These are phyloP conservation scores for Metschnikowia corniflorae DNA, from an alignment of 805 yeast species.

Conservation along the genomic window DNA sequence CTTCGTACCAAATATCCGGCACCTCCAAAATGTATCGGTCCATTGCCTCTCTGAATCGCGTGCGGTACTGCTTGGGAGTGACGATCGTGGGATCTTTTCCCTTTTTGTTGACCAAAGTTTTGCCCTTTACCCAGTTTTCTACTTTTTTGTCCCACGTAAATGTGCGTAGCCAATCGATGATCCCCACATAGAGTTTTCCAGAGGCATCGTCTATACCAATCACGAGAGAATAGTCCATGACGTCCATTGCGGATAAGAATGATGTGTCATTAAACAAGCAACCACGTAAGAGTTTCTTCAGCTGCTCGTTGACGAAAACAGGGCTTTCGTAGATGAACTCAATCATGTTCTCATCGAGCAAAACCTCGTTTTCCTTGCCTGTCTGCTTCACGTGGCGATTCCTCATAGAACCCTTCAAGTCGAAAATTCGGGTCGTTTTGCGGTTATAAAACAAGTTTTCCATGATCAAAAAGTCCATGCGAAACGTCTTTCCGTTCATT, in stretches of 20 bases:
- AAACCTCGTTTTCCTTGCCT: conserved; percentile 90
- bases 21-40: conserved; percentile 92
- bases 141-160: conserved; percentile 98
- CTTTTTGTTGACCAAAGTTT: conserved; percentile 76
- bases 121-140: conserved; percentile 98
- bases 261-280: conserved; percentile 94
- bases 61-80: conserved; percentile 93
- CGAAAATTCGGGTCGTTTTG: conserved; percentile 82
- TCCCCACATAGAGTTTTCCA: conserved; percentile 81
- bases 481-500: conserved; percentile 67
- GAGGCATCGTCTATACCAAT: conserved; percentile 77
- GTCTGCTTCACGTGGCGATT: conserved; percentile 96
- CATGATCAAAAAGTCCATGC: conserved; percentile 91
- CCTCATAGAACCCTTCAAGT: conserved; percentile 96
- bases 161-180: conserved; percentile 89
- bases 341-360: conserved; percentile 96
- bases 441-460: conserved; percentile 88
- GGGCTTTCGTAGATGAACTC: conserved; percentile 97
- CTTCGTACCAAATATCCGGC: conserved; percentile 66
- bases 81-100: conserved; percentile 95
- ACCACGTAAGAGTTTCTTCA: conserved; percentile 78
- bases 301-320: conserved; percentile 86
- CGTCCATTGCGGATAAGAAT: conserved; percentile 93
- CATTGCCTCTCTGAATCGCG: conserved; percentile 96
- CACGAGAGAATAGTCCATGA: conserved; percentile 96